Conservation (phyloP, 306 rosid genomes). For the Geum urbanum region DNA sequence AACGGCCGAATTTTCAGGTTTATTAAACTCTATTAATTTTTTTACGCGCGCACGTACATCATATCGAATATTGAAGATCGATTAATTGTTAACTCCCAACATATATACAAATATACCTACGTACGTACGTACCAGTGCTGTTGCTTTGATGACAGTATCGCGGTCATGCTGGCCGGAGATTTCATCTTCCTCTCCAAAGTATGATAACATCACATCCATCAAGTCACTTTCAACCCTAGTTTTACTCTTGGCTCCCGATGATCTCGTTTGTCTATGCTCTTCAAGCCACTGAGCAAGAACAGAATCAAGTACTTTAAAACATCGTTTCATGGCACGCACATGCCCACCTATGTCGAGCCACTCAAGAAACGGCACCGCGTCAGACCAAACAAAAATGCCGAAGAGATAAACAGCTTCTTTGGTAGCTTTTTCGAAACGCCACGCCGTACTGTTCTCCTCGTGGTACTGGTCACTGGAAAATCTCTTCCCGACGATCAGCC, state of each 20-base stretch:
- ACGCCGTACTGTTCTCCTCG: conserved; percentile 33
- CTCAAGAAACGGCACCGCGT: conserved; percentile 35
- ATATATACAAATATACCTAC: too few species aligned
- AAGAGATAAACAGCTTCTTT: conserved; percentile 39
- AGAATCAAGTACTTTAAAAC: conserved; percentile 30
- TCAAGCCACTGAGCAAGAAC: conserved; percentile 45
- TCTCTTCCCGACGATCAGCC: conserved; percentile 51
- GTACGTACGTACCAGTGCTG: conserved; percentile 34
- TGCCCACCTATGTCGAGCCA: conserved; percentile 51
- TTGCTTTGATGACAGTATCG: conserved; percentile 59
- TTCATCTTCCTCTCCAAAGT: conserved; percentile 20
- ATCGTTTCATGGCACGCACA: conserved; percentile 48
- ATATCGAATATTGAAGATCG: too few species aligned
- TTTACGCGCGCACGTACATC: too few species aligned
- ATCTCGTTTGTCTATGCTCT: conserved; percentile 29
- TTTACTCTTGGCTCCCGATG: not conserved
- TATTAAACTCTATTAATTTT: too few species aligned
- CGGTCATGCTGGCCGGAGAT: conserved; percentile 38
- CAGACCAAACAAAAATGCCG: conserved; percentile 55
- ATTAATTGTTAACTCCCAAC: too few species aligned
- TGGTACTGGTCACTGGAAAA: conserved; percentile 3
- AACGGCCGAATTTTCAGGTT: too few species aligned
- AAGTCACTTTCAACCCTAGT: conserved; percentile 29
- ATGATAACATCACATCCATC: conserved; percentile 46
- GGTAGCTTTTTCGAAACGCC: conserved; percentile 32